Base-by-base conservation (phyloP, 2,329 filamentous ascomycete genomes). In the Alternaria dauci region DNA sequence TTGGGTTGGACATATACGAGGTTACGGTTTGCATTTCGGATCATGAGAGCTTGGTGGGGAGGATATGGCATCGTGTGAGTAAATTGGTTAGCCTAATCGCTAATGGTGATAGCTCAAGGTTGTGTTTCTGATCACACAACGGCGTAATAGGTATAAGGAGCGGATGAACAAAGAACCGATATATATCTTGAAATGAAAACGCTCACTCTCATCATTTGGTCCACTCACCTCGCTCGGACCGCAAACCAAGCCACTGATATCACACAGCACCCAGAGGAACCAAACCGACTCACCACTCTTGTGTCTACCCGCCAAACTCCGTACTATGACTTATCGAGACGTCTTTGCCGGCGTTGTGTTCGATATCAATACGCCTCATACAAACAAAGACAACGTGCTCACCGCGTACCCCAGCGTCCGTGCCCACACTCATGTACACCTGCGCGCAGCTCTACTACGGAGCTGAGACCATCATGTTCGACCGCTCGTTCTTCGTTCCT, bases 101-200 rank as follows among this genome's bases (percentile, higher is more conserved):
- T 11, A 20, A 48, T 18, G 30, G 23, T 30, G 36, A n/a, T 23
- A 4, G 20, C 20, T 23, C 8, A 12, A 18, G n/a, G n/a, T 6
- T 8, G 28, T 30, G 28, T 30, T 30, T 30, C 28, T 30, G 28
- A 8, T 30, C 20, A 23, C 20, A 23, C 20, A 23, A 23, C 20
- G 20, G 20, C 20, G 20, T 23, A 23, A 23, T 23, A 4, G 20
- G 20, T 23, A 23, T 23, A 23, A 23, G 20, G 2, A 23, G 20
- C 20, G 20, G 20, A 23, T 23, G 20, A 23, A 23, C 20, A 23
- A 2, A 23, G 28, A 30, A 5, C 11, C 4, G 8, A 30, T 30
- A 1, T 0, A 8, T 12, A 12, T 30, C 11, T 2, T 11, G 11
- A 30, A 11, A 30, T 30, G 2, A 1, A 5, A 2, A 30, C 8